phyloP scores from a whole-genome alignment of 1,284 basidiomycete genomes.

The Ganoderma lingzhi region DNA sequence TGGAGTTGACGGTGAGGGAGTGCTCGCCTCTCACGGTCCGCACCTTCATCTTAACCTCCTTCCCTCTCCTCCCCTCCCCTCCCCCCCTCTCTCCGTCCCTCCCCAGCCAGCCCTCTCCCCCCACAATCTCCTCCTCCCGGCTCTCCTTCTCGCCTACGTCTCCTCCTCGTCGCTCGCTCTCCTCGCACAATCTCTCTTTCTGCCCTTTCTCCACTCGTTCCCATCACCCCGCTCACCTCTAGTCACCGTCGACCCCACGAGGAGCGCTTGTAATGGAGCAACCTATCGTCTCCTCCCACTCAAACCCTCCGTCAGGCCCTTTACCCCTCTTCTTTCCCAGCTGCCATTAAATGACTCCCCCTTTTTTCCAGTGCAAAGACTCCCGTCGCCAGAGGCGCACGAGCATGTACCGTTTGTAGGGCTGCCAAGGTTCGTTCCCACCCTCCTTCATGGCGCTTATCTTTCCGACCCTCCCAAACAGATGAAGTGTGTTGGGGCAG shows the following conservation, averaged over 20 bases:
- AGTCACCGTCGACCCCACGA: slow-evolving; percentile 23
- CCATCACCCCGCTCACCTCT: slow-evolving; percentile 22
- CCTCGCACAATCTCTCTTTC: not conserved
- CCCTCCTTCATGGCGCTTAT: slow-evolving; percentile 10
- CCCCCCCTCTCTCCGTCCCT: slow-evolving; percentile 32
- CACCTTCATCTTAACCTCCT: slow-evolving; percentile 24
- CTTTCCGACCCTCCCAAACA: slow-evolving; percentile 41
- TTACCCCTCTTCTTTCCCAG: not conserved
- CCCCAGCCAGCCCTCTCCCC: slow-evolving; percentile 15
- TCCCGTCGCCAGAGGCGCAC: slow-evolving; percentile 74
- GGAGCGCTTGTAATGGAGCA: slow-evolving; percentile 29
- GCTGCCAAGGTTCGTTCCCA: slow-evolving; percentile 70
- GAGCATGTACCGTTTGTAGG: slow-evolving; percentile 84
- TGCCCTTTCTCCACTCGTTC: not conserved
- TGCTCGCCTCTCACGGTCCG: slow-evolving; percentile 15
- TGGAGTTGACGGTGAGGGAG: not conserved
- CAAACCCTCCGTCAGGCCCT: slow-evolving; percentile 23
- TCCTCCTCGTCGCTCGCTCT: not conserved
- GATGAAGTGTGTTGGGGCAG: slow-evolving; percentile 90
- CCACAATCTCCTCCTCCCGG: not conserved
- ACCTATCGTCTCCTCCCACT: slow-evolving; percentile 16
- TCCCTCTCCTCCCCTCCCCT: slow-evolving; percentile 37
- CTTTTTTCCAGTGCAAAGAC: slow-evolving; percentile 48
- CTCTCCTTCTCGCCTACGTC: slow-evolving; percentile 8
- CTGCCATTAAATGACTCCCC: slow-evolving; percentile 3